A percentile compares a stretch with the other conserved stretches of the same genome.
Conservation (phyloP, 2,329 filamentous ascomycete species). For the Cladosporium sp. region DNA sequence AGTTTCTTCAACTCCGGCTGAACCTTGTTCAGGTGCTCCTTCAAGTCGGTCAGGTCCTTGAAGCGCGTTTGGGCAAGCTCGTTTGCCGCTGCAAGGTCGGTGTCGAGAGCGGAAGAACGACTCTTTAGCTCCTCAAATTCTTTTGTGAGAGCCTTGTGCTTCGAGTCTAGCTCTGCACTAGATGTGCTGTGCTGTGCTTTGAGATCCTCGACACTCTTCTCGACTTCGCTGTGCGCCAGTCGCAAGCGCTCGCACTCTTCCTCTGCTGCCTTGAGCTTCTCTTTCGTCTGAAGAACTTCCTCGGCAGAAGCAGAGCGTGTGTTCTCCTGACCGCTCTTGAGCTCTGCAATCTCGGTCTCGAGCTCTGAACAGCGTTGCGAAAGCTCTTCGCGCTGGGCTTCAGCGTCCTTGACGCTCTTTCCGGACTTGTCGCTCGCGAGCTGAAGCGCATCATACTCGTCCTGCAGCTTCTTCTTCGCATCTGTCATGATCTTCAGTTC, state of each 20-base stretch:
- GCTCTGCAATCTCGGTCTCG: constrained; percentile 63
- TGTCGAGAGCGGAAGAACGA: constrained; percentile 70
- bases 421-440: constrained; percentile 23
- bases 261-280: constrained; percentile 46
- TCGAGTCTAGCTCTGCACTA: constrained; percentile 51
- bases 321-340: constrained; percentile 36
- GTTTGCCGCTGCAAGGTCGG: constrained; percentile 81
- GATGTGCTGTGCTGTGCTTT: constrained; percentile 49
- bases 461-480: constrained; percentile 31
- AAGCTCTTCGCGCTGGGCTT: constrained; percentile 29
- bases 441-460: constrained; percentile 30
- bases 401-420: constrained; percentile 32
- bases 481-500: constrained; percentile 30
- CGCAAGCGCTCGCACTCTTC: constrained; percentile 61
- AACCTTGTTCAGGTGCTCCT: constrained; percentile 76
- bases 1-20: constrained; percentile 83
- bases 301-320: constrained; percentile 49
- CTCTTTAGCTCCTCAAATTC: constrained; percentile 72
- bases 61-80: constrained; percentile 83
- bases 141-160: constrained; percentile 57
- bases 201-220: constrained; percentile 67
- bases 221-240: constrained; percentile 64
- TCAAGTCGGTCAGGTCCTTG: constrained; percentile 80
- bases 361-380: constrained; percentile 41
- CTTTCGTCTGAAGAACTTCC: constrained; percentile 53